Conservation (phyloP, 2,329 filamentous ascomycete genomes). For the Epichloe festucae region DNA sequence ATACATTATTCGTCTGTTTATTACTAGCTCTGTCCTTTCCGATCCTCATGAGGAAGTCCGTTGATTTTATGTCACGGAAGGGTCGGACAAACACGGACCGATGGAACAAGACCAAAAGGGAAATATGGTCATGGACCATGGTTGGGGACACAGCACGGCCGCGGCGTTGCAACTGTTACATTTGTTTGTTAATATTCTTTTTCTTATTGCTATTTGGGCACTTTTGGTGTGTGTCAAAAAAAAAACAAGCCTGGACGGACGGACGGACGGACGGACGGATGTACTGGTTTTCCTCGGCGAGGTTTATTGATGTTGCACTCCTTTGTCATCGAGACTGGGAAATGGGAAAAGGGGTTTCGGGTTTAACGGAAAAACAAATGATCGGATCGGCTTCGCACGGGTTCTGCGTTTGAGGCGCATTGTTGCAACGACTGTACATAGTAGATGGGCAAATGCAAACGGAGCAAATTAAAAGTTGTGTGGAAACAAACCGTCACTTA, state of each 20-base stretch:
- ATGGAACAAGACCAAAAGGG: not conserved
- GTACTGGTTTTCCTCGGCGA: not conserved
- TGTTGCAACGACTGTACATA: no score
- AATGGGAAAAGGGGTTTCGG: no score
- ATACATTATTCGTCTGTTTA: not conserved
- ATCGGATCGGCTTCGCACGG: no score
- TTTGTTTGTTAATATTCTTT: not conserved
- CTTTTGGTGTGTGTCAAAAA: not conserved
- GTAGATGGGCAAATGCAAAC: no score
- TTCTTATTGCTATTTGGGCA: not conserved
- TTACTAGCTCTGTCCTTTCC: not conserved
- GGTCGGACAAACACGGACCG: not conserved
- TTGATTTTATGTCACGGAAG: not conserved
- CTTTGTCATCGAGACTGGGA: no score
- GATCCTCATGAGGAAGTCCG: not conserved
- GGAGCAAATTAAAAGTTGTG: no score
- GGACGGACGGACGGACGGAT: not conserved
- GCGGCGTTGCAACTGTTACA: not conserved
- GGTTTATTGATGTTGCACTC: no score
- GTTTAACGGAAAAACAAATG: no score
- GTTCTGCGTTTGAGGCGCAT: no score
- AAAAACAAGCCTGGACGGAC: no score
- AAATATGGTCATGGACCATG: not conserved
- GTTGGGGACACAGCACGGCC: not conserved
- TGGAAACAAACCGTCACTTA: no score